phyloP scores from a whole-genome alignment of 352 stramenopile genomes.

The Pythium apleroticum region DNA sequence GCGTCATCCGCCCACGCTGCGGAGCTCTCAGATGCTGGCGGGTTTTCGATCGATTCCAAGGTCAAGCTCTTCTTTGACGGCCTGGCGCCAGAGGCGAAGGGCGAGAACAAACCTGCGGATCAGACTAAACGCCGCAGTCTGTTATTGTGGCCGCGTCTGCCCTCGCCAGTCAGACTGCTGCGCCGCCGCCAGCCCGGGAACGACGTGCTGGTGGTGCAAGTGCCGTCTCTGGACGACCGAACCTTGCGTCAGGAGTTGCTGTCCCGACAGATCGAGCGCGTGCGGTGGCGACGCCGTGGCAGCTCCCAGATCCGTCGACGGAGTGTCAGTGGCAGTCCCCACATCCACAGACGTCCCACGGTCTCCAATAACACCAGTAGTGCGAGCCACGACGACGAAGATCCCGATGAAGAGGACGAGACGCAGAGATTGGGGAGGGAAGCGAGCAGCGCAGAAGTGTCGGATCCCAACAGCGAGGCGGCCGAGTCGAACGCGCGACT shows the following conservation, averaged over 20 bases:
- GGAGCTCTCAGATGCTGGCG: not conserved
- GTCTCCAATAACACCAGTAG: not conserved
- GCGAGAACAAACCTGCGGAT: not conserved
- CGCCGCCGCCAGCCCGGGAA: not conserved
- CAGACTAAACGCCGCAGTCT: not conserved
- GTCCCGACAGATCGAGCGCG: conserved; percentile 19
- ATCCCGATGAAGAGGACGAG: not conserved
- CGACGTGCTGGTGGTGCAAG: not conserved
- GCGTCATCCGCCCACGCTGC: not conserved
- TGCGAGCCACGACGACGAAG: not conserved
- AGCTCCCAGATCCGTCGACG: not conserved
- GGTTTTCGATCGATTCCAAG: conserved; percentile 6
- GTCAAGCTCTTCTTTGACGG: conserved; percentile 23
- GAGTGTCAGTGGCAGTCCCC: not conserved
- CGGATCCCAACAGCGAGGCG: not conserved
- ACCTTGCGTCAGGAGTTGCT: conserved; percentile 1
- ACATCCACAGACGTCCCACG: not conserved
- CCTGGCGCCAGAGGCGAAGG: not conserved
- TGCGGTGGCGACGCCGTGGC: conserved; percentile 5
- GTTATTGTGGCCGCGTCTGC: conserved; percentile 2
- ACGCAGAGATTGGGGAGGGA: not conserved
- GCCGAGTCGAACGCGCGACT: conserved; percentile 18
- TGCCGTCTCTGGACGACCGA: not conserved
- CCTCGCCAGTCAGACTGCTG: conserved; percentile 1
- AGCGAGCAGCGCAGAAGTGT: no score